Base-by-base conservation (phyloP, 2,329 filamentous ascomycete genomes). In the Neofusicoccum sp. region DNA sequence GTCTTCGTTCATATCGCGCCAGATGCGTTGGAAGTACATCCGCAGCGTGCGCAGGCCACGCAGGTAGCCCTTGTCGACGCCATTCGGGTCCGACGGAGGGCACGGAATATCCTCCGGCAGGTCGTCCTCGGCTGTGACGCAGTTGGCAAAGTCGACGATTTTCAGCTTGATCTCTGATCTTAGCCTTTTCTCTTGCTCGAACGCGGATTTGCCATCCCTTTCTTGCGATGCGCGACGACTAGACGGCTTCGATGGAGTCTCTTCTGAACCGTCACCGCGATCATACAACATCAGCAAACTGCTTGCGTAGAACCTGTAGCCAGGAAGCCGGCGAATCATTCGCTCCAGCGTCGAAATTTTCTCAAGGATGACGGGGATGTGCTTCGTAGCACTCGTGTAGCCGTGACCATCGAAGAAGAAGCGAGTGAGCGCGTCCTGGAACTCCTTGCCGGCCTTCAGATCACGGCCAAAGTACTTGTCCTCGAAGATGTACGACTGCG, bases 111-210 rank as follows among this genome's bases (percentile, higher is more conserved):
- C 82, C 9, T 87, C 78, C 1, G 84, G 78, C 3, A 86, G 71
- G 56, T 78, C 74, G 71, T 97, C 93, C 67, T 95, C 90, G 3
- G 92, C 91, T 1, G 93, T 98, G 39, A 98, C 89, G 72, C 94
- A 97, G 75, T 99, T 99, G 67, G 95, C 95, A 79, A 99, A 99
- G 77, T 99, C 95, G 63, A 97, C 94, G 75, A 99, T 96, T 78
- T 97, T 97, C 79, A 99, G 88, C 75, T 97, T 91, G 72, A 96
- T 93, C 50, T 84, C 81, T 6, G 71, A 69, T 39, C 73, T 75
- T 49, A 69, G 69, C 9, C 65, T 61, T 8, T 67, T 45, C 11
- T 61, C 68, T 3, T 67, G 60, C 1, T 65, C 64, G 3, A 69
- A 69, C 6, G 70, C 66, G 14, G 67, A 65, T 33, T 47, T 49